Evolutionary conservation across 2,329 filamentous ascomycete species (phyloP), one percentile per base, ranked within the genome.

Genomic region (Epichloe sp.): DNA sequence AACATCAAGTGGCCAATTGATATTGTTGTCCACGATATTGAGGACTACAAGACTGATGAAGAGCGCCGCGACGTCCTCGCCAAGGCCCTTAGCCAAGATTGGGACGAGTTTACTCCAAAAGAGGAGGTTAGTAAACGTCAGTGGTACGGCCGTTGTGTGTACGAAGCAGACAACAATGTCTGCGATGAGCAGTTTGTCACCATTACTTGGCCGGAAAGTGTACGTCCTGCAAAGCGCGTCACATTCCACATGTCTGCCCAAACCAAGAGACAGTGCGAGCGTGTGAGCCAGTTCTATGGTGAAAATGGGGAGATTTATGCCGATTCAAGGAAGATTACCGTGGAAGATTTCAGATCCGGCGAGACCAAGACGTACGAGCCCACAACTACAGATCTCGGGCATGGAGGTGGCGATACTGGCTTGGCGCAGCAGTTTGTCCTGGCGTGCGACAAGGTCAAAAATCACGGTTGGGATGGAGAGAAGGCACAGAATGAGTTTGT

Each of bases 81-180:
- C 31, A 60, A 61, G 48, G 65, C 70, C 45, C 65, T 78, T 12
- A 65, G 68, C 19, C 73, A 79, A 48, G 77, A 81, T 60, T 82
- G 82, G 53, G 69, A 74, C 14, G 62, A 67, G 1, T 62, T 66
- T 6, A 79, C 73, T 0, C 71, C 76, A 4, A 65, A 70, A 49
- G 61, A 67, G 1, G 68, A 73, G n/a, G 63, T 77, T 1, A 71
- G 72, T 3, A 68, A 70, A 5, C 70, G 75, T 10, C 83, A 83
- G 56, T 85, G 89, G 88, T 97, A 89, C 62, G 93, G 93, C 0
- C 81, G 91, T n/a, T 98, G 93, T 63, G 93, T 97, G 1, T 97
- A 83, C 69, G 93, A 96, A 64, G 75, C 83, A 4, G 89, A 95
- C 68, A 98, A 97, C 68, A 83, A 94, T 61, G 93, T 97, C 42